Evolutionary conservation across 495 filamentous ascomycete genomes (phyloP).

Genomic region (Talaromyces ruber): DNA sequence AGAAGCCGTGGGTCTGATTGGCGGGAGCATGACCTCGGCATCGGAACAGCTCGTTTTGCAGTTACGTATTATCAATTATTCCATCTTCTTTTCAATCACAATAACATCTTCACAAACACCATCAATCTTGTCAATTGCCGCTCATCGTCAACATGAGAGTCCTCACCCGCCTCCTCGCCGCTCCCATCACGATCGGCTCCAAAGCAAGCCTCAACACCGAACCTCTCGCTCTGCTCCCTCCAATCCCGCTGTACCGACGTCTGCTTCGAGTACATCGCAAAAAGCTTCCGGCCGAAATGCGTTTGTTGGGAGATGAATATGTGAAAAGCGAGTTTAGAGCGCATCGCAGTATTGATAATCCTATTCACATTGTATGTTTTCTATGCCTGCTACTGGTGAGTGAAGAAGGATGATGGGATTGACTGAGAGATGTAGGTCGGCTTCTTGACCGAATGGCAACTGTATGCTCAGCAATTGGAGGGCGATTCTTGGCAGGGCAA

Average conservation of each 20-base stretch:
- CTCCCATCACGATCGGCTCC: constrained; percentile 36
- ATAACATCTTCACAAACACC: neutral
- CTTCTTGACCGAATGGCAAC: constrained; percentile 93
- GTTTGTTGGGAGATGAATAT: constrained; percentile 82
- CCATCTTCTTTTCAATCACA: neutral
- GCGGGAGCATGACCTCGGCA: neutral
- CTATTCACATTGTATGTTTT: constrained; percentile 70
- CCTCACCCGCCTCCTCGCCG: constrained; percentile 17
- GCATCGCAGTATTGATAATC: constrained; percentile 78
- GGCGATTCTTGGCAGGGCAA: constrained; percentile 74
- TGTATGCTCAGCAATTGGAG: constrained; percentile 86
- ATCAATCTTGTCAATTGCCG: neutral
- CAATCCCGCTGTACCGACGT: constrained; percentile 82
- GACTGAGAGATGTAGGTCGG: constrained; percentile 56
- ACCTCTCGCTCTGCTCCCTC: constrained; percentile 74
- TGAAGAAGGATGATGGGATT: neutral
- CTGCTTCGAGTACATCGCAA: constrained; percentile 79
- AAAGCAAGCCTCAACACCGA: constrained; percentile 46
- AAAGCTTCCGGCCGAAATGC: constrained; percentile 62
- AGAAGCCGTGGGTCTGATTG: constrained; percentile 1
- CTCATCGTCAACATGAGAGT: constrained; percentile 8
- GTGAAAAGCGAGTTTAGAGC: constrained; percentile 84
- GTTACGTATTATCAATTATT: neutral
- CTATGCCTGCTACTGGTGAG: neutral
- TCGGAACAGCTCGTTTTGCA: neutral